Conservation (phyloP, 179 eudicot species). For the Gypsophila paniculata region DNA sequence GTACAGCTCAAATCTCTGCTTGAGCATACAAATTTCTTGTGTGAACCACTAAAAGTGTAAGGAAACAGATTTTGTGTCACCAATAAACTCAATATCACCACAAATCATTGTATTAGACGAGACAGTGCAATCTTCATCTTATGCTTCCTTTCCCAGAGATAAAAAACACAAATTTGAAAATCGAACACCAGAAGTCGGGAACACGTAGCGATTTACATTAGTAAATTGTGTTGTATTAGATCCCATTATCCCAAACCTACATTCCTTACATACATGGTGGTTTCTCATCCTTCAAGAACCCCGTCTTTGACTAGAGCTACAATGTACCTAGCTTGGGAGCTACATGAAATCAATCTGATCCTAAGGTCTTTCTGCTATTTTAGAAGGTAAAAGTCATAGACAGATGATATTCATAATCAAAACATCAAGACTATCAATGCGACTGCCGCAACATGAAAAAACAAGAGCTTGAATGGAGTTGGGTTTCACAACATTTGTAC, state of each 20-base stretch:
- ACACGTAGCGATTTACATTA: neutral
- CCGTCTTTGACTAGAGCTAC: neutral
- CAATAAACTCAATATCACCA: too few species aligned
- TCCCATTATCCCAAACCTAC: neutral
- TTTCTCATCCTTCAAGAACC: neutral
- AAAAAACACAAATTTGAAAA: too few species aligned
- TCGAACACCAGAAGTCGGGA: too few species aligned
- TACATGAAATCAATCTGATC: neutral
- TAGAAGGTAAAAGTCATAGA: neutral
- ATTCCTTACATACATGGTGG: neutral
- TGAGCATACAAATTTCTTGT: slow-evolving; percentile 64
- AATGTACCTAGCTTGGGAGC: neutral
- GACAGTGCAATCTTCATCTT: too few species aligned
- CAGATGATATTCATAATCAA: too few species aligned
- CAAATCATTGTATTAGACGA: neutral
- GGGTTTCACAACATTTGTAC: neutral
- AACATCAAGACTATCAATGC: too few species aligned
- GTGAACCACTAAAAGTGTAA: slow-evolving; percentile 36
- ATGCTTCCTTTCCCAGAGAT: too few species aligned
- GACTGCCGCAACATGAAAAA: neutral
- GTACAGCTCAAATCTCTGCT: slow-evolving; percentile 52
- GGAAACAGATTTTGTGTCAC: neutral
- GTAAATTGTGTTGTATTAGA: neutral
- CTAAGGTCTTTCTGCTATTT: neutral
- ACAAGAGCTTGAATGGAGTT: neutral